Conservation (phyloP, 176 grass and related monocot genomes). For the Stipa capillata region DNA sequence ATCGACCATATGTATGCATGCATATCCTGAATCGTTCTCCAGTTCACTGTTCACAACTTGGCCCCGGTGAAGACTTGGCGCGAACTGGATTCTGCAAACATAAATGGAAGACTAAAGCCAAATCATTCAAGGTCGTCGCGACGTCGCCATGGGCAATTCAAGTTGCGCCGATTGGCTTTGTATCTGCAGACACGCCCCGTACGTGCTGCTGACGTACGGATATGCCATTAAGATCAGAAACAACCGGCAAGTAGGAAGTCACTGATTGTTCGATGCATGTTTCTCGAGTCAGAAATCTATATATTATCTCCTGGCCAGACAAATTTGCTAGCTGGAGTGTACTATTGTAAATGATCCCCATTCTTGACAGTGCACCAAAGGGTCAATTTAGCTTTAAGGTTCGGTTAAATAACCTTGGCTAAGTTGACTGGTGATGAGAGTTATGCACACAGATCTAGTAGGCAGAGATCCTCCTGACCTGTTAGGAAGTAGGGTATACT, state of each 20-base stretch:
- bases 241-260: too few relatives aligned
- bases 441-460: too few relatives aligned
- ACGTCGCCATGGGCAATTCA: conserved; percentile 11
- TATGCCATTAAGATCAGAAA: background rate
- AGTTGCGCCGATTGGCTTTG: background rate
- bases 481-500: too few relatives aligned
- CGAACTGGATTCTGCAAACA: background rate
- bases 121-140: background rate
- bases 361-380: too few relatives aligned
- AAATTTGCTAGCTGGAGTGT: background rate
- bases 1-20: too few relatives aligned
- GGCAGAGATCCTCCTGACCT: too few relatives aligned
- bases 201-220: background rate
- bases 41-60: background rate
- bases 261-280: background rate
- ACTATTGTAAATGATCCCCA: too few relatives aligned
- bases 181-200: background rate
- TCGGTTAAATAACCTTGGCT: too few relatives aligned
- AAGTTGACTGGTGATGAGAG: too few relatives aligned
- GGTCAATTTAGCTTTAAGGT: too few relatives aligned
- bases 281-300: background rate
- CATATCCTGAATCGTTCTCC: background rate
- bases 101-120: conserved; percentile 4
- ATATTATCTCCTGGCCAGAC: background rate
- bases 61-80: background rate